Percentiles rank a stretch among this genome's conserved stretches.
Evolutionary conservation across 768 basidiomycete genomes (phyloP).

Genomic region (Pulveroboletus sp.): DNA sequence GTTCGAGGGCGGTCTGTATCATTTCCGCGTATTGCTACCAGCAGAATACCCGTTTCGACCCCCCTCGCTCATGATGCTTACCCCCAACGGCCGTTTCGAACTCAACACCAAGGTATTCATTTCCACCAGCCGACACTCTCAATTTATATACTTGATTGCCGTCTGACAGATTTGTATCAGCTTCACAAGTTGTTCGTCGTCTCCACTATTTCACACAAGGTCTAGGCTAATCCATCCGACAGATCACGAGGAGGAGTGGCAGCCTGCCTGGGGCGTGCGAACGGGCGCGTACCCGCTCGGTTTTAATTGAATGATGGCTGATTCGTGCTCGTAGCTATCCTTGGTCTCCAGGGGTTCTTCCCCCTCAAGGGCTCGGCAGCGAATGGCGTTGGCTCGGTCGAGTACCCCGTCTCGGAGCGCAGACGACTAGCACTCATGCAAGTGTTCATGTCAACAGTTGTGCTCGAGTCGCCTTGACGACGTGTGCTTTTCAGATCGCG

Average conservation of each 20-base stretch:
- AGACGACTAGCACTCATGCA: constrained; percentile 74
- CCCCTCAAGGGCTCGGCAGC: constrained; percentile 85
- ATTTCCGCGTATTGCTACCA: constrained; percentile 85
- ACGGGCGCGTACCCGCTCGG: constrained; percentile 54
- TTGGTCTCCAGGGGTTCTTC: constrained; percentile 86
- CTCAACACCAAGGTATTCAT: constrained; percentile 82
- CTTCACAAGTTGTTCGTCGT: constrained; percentile 76
- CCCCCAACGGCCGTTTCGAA: constrained; percentile 96
- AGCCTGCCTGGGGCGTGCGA: constrained; percentile 96
- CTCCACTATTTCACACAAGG: constrained; percentile 15
- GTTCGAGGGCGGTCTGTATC: constrained; percentile 94
- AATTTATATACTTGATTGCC: constrained; percentile 4
- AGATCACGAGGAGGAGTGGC: constrained; percentile 98
- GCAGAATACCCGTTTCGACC: constrained; percentile 96
- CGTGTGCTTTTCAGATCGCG: constrained; percentile 51
- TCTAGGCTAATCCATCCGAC: constrained; percentile 27
- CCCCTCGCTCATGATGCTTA: constrained; percentile 92
- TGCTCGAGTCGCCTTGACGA: constrained; percentile 6
- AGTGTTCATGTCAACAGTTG: constrained; percentile 30
- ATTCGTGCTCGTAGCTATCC: constrained; percentile 54
- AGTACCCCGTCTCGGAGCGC: constrained; percentile 69
- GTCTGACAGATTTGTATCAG: constrained; percentile 78
- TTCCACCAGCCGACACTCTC: constrained; percentile 12
- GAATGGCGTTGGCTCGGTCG: constrained; percentile 82
- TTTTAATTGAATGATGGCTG: constrained; percentile 10